Percentiles rank a stretch among this genome's conserved stretches.
Evolutionary conservation across 768 basidiomycete species (phyloP).

Genomic region (Pulveroboletus sp.): DNA sequence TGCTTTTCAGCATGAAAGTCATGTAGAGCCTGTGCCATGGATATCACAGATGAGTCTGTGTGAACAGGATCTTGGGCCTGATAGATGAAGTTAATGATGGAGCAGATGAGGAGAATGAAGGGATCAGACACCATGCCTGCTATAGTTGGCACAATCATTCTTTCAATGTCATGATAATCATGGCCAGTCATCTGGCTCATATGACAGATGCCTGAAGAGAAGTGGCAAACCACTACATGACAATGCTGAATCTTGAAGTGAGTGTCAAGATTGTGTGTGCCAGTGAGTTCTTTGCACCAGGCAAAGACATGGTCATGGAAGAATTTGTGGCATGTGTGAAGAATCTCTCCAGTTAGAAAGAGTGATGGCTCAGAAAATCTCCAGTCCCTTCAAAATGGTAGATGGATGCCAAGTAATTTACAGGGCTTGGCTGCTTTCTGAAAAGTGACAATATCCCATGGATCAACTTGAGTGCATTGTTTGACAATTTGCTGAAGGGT

Average conservation of each 20-base stretch:
- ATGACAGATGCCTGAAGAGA: no score
- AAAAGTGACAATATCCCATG: slow-evolving; percentile 28
- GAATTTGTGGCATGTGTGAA: slow-evolving; percentile 4
- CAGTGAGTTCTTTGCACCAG: slow-evolving; percentile 9
- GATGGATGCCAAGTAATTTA: background rate
- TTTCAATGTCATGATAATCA: background rate
- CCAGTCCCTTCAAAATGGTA: slow-evolving; percentile 4
- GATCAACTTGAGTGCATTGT: slow-evolving; percentile 8
- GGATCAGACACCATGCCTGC: background rate
- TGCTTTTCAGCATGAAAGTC: background rate
- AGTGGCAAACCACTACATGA: no score
- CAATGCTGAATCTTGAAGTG: slow-evolving; percentile 1
- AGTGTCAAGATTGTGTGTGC: background rate
- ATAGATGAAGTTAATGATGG: background rate
- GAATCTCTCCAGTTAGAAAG: slow-evolving; percentile 5
- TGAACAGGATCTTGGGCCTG: no score
- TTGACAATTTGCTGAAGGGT: background rate
- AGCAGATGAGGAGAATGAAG: background rate
- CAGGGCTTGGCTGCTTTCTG: background rate
- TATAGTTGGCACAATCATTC: background rate
- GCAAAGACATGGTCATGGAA: slow-evolving; percentile 4
- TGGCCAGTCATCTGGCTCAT: background rate
- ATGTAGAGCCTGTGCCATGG: no score
- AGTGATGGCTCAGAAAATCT: background rate
- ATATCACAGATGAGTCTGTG: no score